These are phyloP conservation scores for Amylostereum areolatum DNA, from an alignment of 1,284 basidiomycete species.

Conservation along the genomic window DNA sequence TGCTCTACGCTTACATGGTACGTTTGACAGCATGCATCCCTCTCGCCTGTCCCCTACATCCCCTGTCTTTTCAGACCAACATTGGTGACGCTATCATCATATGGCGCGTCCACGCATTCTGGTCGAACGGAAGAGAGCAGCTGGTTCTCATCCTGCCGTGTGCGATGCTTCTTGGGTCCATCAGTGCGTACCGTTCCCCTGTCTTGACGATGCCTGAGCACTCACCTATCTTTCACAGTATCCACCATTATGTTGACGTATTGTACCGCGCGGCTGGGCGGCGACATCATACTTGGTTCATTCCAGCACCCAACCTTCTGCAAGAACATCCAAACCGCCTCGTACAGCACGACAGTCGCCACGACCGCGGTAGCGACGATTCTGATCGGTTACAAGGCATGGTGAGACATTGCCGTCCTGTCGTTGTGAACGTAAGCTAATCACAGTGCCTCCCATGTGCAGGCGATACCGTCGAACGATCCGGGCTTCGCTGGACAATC, in stretches of 20 bases:
- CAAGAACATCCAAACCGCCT: slow-evolving; percentile 1
- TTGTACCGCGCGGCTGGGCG: slow-evolving; percentile 2
- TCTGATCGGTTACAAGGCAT: slow-evolving; percentile 5
- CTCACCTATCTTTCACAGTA: not conserved
- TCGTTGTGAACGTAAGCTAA: not conserved
- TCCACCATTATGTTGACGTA: slow-evolving; percentile 3
- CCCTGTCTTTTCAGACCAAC: not conserved
- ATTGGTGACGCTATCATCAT: slow-evolving; percentile 7
- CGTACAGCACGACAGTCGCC: slow-evolving; percentile 1
- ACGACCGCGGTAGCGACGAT: slow-evolving; percentile 6
- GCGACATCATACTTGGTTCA: not conserved
- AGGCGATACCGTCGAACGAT: not conserved
- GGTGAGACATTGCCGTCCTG: not conserved
- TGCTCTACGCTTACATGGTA: slow-evolving; percentile 6
- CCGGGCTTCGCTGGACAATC: not conserved
- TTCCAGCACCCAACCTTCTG: slow-evolving; percentile 5
- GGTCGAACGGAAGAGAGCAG: not conserved
- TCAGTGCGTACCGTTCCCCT: slow-evolving; percentile 1
- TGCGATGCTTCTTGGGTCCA: slow-evolving; percentile 1
- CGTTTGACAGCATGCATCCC: not conserved
- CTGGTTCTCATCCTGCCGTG: slow-evolving; percentile 2
- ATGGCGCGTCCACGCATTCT: slow-evolving; percentile 7
- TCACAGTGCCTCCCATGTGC: not conserved
- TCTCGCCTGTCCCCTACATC: not conserved
- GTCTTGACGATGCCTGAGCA: not conserved